Conservation (phyloP, 2,329 filamentous ascomycete genomes). For the Cercospora sp. region DNA sequence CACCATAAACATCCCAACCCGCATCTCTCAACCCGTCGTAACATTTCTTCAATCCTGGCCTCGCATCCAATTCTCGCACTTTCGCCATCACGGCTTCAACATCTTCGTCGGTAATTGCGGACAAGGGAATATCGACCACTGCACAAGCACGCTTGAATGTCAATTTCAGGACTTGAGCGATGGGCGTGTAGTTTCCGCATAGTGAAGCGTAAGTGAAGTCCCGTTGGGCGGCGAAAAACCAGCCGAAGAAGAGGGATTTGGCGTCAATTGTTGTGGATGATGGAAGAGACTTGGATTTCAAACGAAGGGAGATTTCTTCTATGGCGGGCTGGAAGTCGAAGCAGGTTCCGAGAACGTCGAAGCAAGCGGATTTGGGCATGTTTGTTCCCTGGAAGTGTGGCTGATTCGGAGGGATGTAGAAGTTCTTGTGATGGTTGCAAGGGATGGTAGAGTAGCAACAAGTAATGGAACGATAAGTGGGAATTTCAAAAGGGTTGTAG, state of each 20-base stretch:
- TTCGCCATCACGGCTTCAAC: slow-evolving; percentile 33
- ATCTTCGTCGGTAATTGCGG: slow-evolving; percentile 31
- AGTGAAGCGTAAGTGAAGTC: slow-evolving; percentile 38
- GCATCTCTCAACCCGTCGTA: slow-evolving; percentile 33
- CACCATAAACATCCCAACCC: slow-evolving; percentile 37
- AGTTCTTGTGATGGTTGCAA: not conserved
- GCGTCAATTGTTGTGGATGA: slow-evolving; percentile 19
- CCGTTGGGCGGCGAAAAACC: slow-evolving; percentile 38
- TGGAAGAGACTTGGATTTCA: slow-evolving; percentile 25
- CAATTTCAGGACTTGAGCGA: slow-evolving; percentile 32
- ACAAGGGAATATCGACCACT: slow-evolving; percentile 30
- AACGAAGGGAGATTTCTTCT: slow-evolving; percentile 25
- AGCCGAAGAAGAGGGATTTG: slow-evolving; percentile 35
- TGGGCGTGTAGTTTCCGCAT: slow-evolving; percentile 33
- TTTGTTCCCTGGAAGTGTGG: not conserved
- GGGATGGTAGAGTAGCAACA: not conserved
- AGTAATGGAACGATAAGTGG: too few relatives aligned
- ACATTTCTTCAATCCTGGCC: slow-evolving; percentile 33
- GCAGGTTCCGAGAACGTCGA: slow-evolving; percentile 38
- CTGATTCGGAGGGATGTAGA: not conserved
- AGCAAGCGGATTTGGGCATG: slow-evolving; percentile 33
- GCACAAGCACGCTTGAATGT: slow-evolving; percentile 34
- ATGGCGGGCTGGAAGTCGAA: slow-evolving; percentile 36
- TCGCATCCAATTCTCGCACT: slow-evolving; percentile 26
- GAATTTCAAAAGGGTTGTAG: not conserved